These are phyloP conservation scores for Camellia oleifera DNA, from an alignment of 179 eudicot species.

Conservation along the genomic window DNA sequence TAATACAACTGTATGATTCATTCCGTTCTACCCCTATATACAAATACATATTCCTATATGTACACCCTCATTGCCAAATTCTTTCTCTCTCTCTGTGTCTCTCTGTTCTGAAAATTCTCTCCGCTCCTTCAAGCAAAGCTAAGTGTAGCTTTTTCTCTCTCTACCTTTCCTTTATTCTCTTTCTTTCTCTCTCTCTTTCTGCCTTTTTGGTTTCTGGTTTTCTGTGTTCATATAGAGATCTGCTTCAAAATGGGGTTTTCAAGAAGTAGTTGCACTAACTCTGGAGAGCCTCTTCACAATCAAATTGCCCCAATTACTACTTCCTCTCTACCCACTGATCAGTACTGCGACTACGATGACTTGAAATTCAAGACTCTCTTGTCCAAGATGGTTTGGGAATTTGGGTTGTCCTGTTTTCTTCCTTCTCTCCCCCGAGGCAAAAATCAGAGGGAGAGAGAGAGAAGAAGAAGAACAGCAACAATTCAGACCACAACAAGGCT, in stretches of 20 bases:
- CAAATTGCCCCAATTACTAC: constrained; percentile 18
- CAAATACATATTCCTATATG: not conserved
- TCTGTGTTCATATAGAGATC: constrained; percentile 38
- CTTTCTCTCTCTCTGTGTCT: no score
- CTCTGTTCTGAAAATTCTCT: not conserved
- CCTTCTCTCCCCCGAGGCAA: constrained; percentile 22
- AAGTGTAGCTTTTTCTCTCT: constrained; percentile 17
- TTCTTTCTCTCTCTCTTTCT: not conserved
- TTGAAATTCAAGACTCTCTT: constrained; percentile 48
- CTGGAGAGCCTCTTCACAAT: constrained; percentile 17
- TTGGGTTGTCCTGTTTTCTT: constrained; percentile 62
- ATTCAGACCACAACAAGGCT: constrained; percentile 66
- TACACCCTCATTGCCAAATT: no score
- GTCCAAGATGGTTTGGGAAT: constrained; percentile 65
- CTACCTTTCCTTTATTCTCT: not conserved
- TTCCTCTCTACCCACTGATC: constrained; percentile 12
- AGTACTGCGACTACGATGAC: constrained; percentile 19
- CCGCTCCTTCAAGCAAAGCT: constrained; percentile 46
- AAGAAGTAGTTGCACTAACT: constrained; percentile 33
- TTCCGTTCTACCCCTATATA: not conserved
- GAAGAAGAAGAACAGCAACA: constrained; percentile 14
- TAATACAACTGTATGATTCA: not conserved
- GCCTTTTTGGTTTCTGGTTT: constrained; percentile 26
- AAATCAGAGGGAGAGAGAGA: constrained; percentile 13
- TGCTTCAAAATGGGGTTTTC: constrained; percentile 46